Evolutionary conservation across 352 stramenopile genomes (phyloP), one percentile per base, ranked within the genome.

Genomic region (Phytophthora citricola): DNA sequence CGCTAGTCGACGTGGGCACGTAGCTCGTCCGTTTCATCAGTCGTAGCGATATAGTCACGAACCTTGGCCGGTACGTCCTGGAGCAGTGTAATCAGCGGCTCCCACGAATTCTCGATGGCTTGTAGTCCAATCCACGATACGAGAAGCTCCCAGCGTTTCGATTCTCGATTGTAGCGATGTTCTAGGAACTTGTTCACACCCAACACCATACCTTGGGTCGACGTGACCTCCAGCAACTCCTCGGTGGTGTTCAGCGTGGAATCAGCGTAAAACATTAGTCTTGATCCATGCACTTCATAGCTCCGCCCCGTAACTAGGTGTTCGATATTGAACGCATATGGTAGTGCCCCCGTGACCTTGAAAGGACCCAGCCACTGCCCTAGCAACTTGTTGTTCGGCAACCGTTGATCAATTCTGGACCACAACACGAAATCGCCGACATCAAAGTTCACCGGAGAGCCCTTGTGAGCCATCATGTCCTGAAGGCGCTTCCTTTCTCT

Each of bases 211-310:
- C 54, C 29, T 61, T 53, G 31, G 4, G 11, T 29, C 12, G 54
- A 53, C 3, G 27, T 32, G 1, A 61, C 22, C 17, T 61, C 54
- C 4, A 44, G 34, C 4, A 53, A 14, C 34, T 52, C 53, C 15
- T 40, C 36, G 7, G 53, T 53, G 1, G 39, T 20, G 36, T 45
- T 52, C 7, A 61, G 29, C 4, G 49, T 38, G 7, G 44, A 17
- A 38, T 61, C 53, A 2, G 53, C 53, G 26, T 61, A 61, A 29
- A 31, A 61, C 20, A 52, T 53, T 4, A 61, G 43, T 15, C 53
- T 40, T 2, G 41, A 39, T 12, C 10, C 17, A 15, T 61, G 53
- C 4, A 61, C 53, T 12, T 52, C 53, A 17, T 45, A 46, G 17
- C 44, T 47, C 2, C 38, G 41, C 7, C 11, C 41, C 14, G 41